Base-by-base conservation (phyloP, 345 rosid genomes). In the Syzygium jambos region DNA sequence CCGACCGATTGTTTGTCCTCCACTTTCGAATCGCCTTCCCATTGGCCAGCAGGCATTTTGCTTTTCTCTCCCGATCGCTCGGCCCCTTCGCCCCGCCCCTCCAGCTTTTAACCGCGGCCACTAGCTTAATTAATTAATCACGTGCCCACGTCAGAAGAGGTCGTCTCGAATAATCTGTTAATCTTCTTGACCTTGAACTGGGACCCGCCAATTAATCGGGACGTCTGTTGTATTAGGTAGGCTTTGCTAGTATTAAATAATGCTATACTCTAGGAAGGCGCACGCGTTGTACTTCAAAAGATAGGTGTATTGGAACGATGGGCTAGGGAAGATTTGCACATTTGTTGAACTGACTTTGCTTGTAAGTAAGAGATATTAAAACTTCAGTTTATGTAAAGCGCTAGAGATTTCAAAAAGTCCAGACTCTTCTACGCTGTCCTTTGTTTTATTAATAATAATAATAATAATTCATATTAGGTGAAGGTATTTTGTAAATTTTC, bases 21-120 rank as follows among this genome's bases (percentile, higher is more conserved):
- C 65, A 63, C 89, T 78, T 30, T 5, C 86, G 51, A 43, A 61
- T 38, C 65, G 30, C 21, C 22, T 88, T 90, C 86, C 92, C 91
- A 90, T 87, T 88, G 25, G 53, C 41, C 53, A 53, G 85, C 90
- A 61, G 83, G 73, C 92, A 89, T 87, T 91, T 85, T 77, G 68
- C 89, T 25, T 90, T 85, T 13, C n/a, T 52, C 54, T 15, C 15
- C 38, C 34, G 29, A n/a, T n/a, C 73, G 73, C 73, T n/a, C 0
- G 73, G n/a, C 73, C 73, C 13, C 9, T 34, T 19, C n/a, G 63
- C 73, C 13, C 73, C 17, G 63, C 17, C 46, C 73, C 17, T 78
- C 23, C 34, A 23, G 54, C 87, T 73, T 73, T 86, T 86, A 84
- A 61, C 11, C 61, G 11, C 27, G 13, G 27, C 56, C 56, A 53